Percentiles rank a stretch among this genome's conserved stretches.
These are phyloP conservation scores for Periglandula ipomoeae DNA, from an alignment of 2,329 filamentous ascomycete genomes.

Conservation along the genomic window DNA sequence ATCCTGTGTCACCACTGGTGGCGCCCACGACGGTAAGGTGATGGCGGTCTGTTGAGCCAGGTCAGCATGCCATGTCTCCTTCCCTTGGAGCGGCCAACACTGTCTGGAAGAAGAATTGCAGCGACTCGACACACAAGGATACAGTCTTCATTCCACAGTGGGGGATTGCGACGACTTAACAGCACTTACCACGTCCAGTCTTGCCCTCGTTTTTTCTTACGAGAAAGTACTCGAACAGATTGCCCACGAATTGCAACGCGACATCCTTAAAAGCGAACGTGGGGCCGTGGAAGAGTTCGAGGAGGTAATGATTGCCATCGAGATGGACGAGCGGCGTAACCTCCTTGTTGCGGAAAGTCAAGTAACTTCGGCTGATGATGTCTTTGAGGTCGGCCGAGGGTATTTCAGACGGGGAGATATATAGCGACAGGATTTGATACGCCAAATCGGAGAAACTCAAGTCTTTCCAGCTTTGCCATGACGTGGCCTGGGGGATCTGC, in stretches of 20 bases:
- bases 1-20: slow-evolving; percentile 83
- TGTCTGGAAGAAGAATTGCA: too few species aligned
- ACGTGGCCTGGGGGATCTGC: slow-evolving; percentile 48
- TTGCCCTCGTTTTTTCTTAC: slow-evolving; percentile 64
- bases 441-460: slow-evolving; percentile 75
- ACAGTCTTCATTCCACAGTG: too few species aligned
- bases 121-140: too few species aligned
- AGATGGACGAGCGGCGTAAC: slow-evolving; percentile 75
- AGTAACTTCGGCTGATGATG: slow-evolving; percentile 79
- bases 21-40: slow-evolving; percentile 81
- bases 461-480: slow-evolving; percentile 55
- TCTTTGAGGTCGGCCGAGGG: slow-evolving; percentile 68
- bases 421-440: slow-evolving; percentile 76
- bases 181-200: slow-evolving; percentile 39
- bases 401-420: slow-evolving; percentile 78
- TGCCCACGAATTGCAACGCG: slow-evolving; percentile 92
- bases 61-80: slow-evolving; percentile 16
- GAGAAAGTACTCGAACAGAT: slow-evolving; percentile 86
- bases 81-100: too few species aligned
- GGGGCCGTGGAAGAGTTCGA: slow-evolving; percentile 94
- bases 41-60: slow-evolving; percentile 47
- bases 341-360: slow-evolving; percentile 74
- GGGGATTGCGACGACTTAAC: too few species aligned
- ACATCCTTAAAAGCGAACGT: slow-evolving; percentile 96
- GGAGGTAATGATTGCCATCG: slow-evolving; percentile 65